phyloP scores from a whole-genome alignment of 2,329 filamentous ascomycete species.

The Nakataea oryzae region DNA sequence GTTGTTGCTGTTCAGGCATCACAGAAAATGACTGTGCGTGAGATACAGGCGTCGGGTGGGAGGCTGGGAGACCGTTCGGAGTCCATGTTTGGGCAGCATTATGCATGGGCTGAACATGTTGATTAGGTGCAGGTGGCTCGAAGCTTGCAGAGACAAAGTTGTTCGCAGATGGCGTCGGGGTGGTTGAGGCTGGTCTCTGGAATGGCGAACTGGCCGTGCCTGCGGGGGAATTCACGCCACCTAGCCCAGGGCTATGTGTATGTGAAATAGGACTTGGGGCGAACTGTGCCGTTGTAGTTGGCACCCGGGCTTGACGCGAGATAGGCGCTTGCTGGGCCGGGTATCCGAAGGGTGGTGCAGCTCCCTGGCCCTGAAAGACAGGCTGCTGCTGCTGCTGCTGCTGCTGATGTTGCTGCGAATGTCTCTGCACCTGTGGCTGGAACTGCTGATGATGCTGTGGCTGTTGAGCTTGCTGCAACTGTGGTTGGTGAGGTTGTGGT shows the following conservation, averaged over 20 bases:
- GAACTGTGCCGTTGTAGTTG: background rate
- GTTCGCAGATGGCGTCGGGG: background rate
- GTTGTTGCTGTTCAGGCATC: background rate
- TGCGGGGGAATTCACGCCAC: background rate
- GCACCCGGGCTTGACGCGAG: background rate
- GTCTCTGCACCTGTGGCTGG: slow-evolving; percentile 7
- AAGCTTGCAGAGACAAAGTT: background rate
- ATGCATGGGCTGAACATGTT: background rate
- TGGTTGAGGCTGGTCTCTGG: background rate
- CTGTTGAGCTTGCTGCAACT: background rate
- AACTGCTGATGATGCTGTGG: slow-evolving; percentile 5
- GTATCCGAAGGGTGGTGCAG: background rate
- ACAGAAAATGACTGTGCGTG: background rate
- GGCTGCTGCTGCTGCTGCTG: slow-evolving; percentile 12
- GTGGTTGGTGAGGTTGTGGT: background rate
- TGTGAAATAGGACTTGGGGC: background rate
- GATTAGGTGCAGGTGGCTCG: background rate
- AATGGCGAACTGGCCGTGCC: background rate
- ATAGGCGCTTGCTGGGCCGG: background rate
- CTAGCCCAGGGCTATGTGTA: background rate
- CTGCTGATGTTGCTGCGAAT: slow-evolving; percentile 12
- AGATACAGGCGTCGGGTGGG: background rate
- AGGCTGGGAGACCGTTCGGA: background rate
- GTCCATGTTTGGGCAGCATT: background rate
- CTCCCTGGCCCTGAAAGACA: background rate